Evolutionary conservation across 2,329 filamentous ascomycete species (phyloP).

Genomic region (Tolypocladium amazonense): DNA sequence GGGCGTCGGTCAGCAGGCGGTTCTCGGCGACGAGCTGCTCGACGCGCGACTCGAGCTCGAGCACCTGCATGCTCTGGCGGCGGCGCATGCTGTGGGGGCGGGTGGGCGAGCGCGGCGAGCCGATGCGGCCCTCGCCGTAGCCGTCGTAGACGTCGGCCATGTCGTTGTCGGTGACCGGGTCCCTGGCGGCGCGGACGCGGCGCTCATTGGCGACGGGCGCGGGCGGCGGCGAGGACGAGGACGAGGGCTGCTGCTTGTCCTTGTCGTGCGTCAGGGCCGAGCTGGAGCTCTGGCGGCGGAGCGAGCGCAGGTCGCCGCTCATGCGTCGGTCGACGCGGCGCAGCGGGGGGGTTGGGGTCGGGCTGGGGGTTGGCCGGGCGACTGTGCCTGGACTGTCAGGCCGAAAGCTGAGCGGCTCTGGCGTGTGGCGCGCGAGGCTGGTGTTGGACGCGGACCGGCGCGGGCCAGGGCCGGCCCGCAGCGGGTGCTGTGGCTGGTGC

Average conservation of each 20-base stretch:
- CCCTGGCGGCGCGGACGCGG: conserved; percentile 55
- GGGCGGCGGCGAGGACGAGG: conserved; percentile 5
- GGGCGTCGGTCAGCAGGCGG: conserved; percentile 63
- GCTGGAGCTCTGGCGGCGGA: conserved; percentile 25
- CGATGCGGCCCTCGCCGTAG: conserved; percentile 77
- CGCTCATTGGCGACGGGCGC: conserved; percentile 79
- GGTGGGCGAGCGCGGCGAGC: conserved; percentile 84
- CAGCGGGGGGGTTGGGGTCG: conserved; percentile 50
- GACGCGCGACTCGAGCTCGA: conserved; percentile 79
- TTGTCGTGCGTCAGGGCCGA: neutral
- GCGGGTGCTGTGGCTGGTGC: neutral
- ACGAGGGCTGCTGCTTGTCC: conserved; percentile 5
- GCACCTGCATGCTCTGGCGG: conserved; percentile 92
- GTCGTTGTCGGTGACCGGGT: conserved; percentile 36
- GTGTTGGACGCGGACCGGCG: conserved; percentile 43
- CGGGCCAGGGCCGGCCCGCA: conserved; percentile 15
- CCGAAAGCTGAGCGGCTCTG: conserved; percentile 43
- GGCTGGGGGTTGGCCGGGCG: conserved; percentile 21
- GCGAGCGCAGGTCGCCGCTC: conserved; percentile 59
- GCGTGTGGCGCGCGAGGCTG: conserved; percentile 40
- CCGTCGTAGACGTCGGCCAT: conserved; percentile 95
- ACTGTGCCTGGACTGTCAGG: conserved; percentile 52
- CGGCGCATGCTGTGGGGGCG: conserved; percentile 93
- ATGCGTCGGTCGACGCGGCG: conserved; percentile 56
- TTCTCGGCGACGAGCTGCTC: conserved; percentile 84